Conservation (phyloP, 2,329 filamentous ascomycete species). For the Fusarium mundagurra region DNA sequence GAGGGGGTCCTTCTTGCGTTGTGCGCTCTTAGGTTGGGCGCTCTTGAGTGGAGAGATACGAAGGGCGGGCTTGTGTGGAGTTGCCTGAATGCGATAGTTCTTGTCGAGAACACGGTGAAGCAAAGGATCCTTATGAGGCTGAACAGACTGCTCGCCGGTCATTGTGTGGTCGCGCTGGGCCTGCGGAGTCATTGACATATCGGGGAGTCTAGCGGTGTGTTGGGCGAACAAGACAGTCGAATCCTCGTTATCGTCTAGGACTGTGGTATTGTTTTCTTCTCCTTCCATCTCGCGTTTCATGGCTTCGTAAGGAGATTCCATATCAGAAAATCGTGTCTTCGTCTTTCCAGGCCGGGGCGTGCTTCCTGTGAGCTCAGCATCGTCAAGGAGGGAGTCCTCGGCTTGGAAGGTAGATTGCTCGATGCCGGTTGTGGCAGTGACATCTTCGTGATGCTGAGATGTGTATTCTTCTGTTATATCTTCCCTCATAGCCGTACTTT, state of each 20-base stretch:
- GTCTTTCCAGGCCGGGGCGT: slow-evolving; percentile 71
- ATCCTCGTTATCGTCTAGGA: slow-evolving; percentile 53
- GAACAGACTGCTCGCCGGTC: slow-evolving; percentile 48
- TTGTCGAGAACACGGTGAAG: slow-evolving; percentile 95
- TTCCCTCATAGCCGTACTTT: slow-evolving; percentile 66
- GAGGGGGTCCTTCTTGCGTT: slow-evolving; percentile 49
- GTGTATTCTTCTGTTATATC: slow-evolving; percentile 63
- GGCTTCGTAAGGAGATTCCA: slow-evolving; percentile 80
- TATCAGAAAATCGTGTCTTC: slow-evolving; percentile 67
- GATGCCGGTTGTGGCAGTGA: slow-evolving; percentile 47
- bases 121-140: slow-evolving; percentile 73
- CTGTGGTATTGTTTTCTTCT: slow-evolving; percentile 51
- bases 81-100: slow-evolving; percentile 93
- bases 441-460: slow-evolving; percentile 51
- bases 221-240: slow-evolving; percentile 62
- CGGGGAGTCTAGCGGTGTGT: slow-evolving; percentile 64
- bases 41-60: slow-evolving; percentile 59
- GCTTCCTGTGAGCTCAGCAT: slow-evolving; percentile 70
- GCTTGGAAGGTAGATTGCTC: slow-evolving; percentile 51
- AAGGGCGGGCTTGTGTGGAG: slow-evolving; percentile 72
- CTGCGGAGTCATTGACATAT: slow-evolving; percentile 71
- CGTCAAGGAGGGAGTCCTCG: slow-evolving; percentile 76
- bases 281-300: slow-evolving; percentile 73
- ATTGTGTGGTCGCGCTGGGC: slow-evolving; percentile 53
- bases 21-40: slow-evolving; percentile 47